Base-by-base conservation (phyloP, 2,329 filamentous ascomycete species). In the Cladosporium sp. region DNA sequence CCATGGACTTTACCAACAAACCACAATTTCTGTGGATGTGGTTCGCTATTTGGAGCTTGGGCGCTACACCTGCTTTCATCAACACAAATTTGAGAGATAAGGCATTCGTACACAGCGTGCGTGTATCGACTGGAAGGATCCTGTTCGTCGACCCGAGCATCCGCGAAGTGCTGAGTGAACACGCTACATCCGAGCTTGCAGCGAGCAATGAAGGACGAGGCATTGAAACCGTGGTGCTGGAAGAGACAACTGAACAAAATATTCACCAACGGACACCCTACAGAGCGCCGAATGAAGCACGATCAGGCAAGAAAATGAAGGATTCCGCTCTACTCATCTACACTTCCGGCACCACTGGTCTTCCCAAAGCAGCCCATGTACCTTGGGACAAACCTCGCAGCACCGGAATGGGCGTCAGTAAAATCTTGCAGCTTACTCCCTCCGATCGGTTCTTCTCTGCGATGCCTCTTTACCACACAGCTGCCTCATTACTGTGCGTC, bases 391-490 rank as follows among this genome's bases (percentile, higher is more conserved):
- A 77, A 67, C 68, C 71, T 4, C 59, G 70, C 2, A 68, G 71
- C 32, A 74, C 71, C 14, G 21, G 66, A 10, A 61, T 65, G n/a
- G 70, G 73, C 65, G 74, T 76, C 59, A 51, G 70, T 14, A 69
- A 68, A 24, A 57, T 72, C 34, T 70, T 95, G 73, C 88, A 86
- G 26, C 86, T 96, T 66, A 85, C 87, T 36, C 85, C 85, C 1
- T 87, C 94, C 66, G 88, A 86, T 67, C 92, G 96, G 74, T 93
- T 96, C 77, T 96, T 95, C 77, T 90, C 89, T 14, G 89, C 89
- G 65, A 96, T 97, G 92, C 93, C 93, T 0, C 83, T 97, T 7
- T 96, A 97, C 75, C 93, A 97, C 80, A 90, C 90, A 49, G 92
- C 92, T 0, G 93, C 91, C 14, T 81, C 87, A 4, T 72, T 95